Conservation (phyloP, 306 rosid genomes). For the Arachis hypogaea region DNA sequence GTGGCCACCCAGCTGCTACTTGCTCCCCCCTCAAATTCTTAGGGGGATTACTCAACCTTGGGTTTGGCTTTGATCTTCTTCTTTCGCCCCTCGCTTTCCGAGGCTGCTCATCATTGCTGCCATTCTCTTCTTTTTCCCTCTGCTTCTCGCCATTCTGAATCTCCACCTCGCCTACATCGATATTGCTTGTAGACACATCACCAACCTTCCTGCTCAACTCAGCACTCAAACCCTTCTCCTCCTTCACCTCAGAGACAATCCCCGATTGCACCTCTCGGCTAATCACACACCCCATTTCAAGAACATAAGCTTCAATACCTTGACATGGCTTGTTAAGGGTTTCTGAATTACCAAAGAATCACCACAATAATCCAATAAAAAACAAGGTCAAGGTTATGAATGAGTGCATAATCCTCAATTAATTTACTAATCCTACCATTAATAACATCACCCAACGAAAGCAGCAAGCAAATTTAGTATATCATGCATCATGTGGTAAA, state of each 20-base stretch:
- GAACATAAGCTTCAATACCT: conserved; percentile 67
- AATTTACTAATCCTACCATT: conserved; percentile 27
- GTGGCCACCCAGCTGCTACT: conserved; percentile 88
- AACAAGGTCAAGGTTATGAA: conserved; percentile 1
- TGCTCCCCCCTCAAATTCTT: conserved; percentile 78
- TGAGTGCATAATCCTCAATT: conserved; percentile 1
- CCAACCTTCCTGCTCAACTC: conserved; percentile 61
- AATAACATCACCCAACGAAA: conserved; percentile 23
- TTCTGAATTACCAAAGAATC: conserved; percentile 36
- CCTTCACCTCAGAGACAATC: conserved; percentile 58
- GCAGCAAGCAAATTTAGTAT: background rate
- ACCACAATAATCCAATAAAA: conserved; percentile 42
- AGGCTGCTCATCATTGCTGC: conserved; percentile 34
- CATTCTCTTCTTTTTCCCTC: conserved; percentile 64
- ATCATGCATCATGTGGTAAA: conserved; percentile 28
- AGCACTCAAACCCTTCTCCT: conserved; percentile 55
- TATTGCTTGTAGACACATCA: conserved; percentile 54
- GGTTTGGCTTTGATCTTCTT: conserved; percentile 80
- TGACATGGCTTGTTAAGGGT: conserved; percentile 46
- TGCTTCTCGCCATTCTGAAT: conserved; percentile 54
- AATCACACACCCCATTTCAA: conserved; percentile 83
- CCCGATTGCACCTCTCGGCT: conserved; percentile 75
- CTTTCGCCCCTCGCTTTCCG: conserved; percentile 60
- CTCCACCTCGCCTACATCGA: conserved; percentile 49
- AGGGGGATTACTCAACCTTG: conserved; percentile 66